phyloP scores from a whole-genome alignment of 129 eudicot genomes.

The Helichrysum umbraculigerum region DNA sequence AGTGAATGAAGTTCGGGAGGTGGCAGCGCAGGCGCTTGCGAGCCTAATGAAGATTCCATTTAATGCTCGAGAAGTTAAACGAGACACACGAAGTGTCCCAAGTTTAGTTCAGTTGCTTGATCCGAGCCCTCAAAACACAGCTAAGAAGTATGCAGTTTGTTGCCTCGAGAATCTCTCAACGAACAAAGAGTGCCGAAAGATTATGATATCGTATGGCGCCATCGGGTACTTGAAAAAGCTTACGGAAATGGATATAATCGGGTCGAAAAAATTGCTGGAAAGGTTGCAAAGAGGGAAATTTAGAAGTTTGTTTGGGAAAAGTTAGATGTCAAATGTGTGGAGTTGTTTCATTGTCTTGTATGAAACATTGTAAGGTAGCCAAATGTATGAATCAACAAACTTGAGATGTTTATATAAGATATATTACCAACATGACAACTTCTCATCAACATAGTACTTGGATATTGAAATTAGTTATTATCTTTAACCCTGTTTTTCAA shows the following conservation, averaged over 20 bases:
- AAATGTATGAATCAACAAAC: slow-evolving; percentile 18
- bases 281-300: slow-evolving; percentile 75
- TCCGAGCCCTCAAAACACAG: slow-evolving; percentile 75
- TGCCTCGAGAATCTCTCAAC: slow-evolving; percentile 57
- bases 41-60: slow-evolving; percentile 49
- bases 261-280: slow-evolving; percentile 78
- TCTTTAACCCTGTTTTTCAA: background rate
- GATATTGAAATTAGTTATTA: too few species aligned
- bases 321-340: slow-evolving; percentile 25
- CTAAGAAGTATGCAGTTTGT: slow-evolving; percentile 79
- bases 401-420: slow-evolving; percentile 11
- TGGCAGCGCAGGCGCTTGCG: slow-evolving; percentile 76
- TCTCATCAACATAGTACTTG: background rate
- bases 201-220: slow-evolving; percentile 90
- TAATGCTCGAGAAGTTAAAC: slow-evolving; percentile 70
- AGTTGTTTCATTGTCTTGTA: slow-evolving; percentile 42
- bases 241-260: slow-evolving; percentile 73
- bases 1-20: slow-evolving; percentile 58
- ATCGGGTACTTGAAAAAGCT: slow-evolving; percentile 90
- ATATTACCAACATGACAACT: background rate
- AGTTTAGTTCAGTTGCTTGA: slow-evolving; percentile 83
- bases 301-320: slow-evolving; percentile 61
- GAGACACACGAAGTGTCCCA: slow-evolving; percentile 70
- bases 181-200: slow-evolving; percentile 76
- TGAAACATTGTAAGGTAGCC: slow-evolving; percentile 37